Evolutionary conservation across 1,284 basidiomycete species (phyloP), one percentile per base, ranked within the genome.

Genomic region (Inonotus obliquus): DNA sequence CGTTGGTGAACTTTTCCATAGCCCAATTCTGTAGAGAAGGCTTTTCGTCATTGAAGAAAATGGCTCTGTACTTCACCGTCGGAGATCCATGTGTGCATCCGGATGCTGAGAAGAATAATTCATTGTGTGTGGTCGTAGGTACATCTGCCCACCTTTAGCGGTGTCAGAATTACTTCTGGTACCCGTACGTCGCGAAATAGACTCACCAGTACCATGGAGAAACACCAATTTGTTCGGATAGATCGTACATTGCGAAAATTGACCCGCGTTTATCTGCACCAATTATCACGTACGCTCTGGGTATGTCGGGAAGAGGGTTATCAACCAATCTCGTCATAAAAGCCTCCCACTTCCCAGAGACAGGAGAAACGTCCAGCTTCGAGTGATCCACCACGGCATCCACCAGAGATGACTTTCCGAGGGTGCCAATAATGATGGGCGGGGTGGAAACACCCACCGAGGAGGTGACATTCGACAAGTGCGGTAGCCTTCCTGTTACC

Each of bases 211-310:
- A 84, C 84, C 84, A 86, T 19, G 84, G 83, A 19, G 83, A 85
- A 32, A 85, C 83, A 62, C 87, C 87, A 69, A 87, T 82, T 67
- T 90, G 87, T 69, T 89, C 87, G 10, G 85, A 85, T 59, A 86
- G 81, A 66, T 87, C 85, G 68, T 90, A 90, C 37, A 89, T 67
- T 2, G 80, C 86, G 67, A 77, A 90, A 27, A 89, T 86, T 0
- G 86, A 83, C 29, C 85, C 86, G 51, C 86, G 73, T 71, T 83
- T 86, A 72, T 89, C 86, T 0, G 83, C 76, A 4, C 86, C 87
- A 63, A 84, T 79, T 52, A 90, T 79, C 35, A 89, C 81, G 71
- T 87, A 85, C 23, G 84, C 86, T 60, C 77, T 81, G 35, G 75
- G 71, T 29, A 87, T 74, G 4, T 84, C 85, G 29, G 81, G 80